Evolutionary conservation across 805 yeast genomes (phyloP).

Genomic region (Suhomyces emberorum): DNA sequence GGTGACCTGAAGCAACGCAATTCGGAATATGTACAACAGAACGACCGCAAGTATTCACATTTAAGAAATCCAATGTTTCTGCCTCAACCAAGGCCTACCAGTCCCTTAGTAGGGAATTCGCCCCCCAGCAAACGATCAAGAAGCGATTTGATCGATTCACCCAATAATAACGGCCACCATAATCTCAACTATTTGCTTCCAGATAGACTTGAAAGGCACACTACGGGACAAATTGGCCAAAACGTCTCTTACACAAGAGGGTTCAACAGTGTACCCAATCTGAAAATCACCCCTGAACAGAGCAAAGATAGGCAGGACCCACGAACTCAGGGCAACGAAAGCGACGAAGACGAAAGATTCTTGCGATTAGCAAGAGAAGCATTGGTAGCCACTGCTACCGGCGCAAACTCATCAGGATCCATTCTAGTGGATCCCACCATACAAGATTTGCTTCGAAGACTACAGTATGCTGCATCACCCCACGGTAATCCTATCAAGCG

Average conservation of each 20-base stretch:
- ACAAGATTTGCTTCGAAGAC: conserved; percentile 51
- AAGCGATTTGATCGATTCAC: conserved; percentile 4
- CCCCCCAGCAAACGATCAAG: conserved; percentile 11
- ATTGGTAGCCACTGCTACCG: conserved; percentile 47
- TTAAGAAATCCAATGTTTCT: conserved; percentile 9
- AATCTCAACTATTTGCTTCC: conserved; percentile 15
- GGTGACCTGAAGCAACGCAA: background rate
- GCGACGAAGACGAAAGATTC: conserved; percentile 52
- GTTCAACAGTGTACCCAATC: background rate
- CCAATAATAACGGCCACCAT: conserved; percentile 4
- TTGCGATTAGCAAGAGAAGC: conserved; percentile 62
- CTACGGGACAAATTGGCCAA: conserved; percentile 19
- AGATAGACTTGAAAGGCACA: conserved; percentile 15
- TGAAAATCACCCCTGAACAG: background rate
- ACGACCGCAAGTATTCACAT: conserved; percentile 3
- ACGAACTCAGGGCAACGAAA: conserved; percentile 1
- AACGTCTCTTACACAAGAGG: conserved; percentile 17
- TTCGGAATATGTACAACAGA: background rate
- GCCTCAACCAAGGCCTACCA: conserved; percentile 12
- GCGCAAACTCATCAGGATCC: conserved; percentile 29
- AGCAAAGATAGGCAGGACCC: background rate
- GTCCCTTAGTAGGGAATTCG: conserved; percentile 8
- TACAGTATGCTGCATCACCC: conserved; percentile 58
- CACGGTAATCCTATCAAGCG: conserved; percentile 50
- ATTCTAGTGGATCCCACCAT: conserved; percentile 60